phyloP scores from a whole-genome alignment of 139 green algal genomes.

The Limnomonas spitsbergensis region DNA sequence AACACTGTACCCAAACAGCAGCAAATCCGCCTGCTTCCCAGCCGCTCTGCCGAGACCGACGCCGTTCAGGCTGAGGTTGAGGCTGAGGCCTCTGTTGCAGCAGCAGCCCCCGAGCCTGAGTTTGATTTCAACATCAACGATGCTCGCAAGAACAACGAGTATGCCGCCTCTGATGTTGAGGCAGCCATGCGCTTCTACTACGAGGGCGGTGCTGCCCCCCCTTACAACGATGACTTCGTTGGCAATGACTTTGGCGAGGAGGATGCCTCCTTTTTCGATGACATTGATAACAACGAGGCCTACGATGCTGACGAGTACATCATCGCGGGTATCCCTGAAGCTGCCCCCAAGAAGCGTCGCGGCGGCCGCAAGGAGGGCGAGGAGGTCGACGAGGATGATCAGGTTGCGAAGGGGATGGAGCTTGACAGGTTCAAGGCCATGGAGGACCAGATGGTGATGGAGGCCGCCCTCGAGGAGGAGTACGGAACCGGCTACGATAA shows the following conservation, averaged over 20 bases:
- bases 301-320: slow-evolving; percentile 38
- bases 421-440: slow-evolving; percentile 29
- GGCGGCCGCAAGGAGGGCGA: slow-evolving; percentile 3
- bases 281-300: slow-evolving; percentile 49
- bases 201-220: slow-evolving; percentile 17
- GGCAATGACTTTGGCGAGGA: slow-evolving; percentile 35
- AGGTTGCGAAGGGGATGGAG: slow-evolving; percentile 29
- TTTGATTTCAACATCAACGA: slow-evolving; percentile 43
- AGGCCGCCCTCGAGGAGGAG: slow-evolving; percentile 39
- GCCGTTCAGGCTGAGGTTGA: neutral
- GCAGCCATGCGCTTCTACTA: slow-evolving; percentile 30
- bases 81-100: slow-evolving; percentile 6
- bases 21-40: neutral
- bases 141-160: slow-evolving; percentile 44
- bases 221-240: slow-evolving; percentile 25
- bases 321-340: slow-evolving; percentile 44
- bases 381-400: slow-evolving; percentile 25
- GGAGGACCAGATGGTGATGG: slow-evolving; percentile 44
- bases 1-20: neutral
- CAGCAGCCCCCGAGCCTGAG: slow-evolving; percentile 19
- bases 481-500: slow-evolving; percentile 12
- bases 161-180: slow-evolving; percentile 37
- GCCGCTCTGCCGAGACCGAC: too few species aligned
- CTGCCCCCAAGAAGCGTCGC: slow-evolving; percentile 38
- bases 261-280: slow-evolving; percentile 47